These are phyloP conservation scores for Botryosphaeria agaves DNA, from an alignment of 2,329 filamentous ascomycete genomes.

Conservation along the genomic window DNA sequence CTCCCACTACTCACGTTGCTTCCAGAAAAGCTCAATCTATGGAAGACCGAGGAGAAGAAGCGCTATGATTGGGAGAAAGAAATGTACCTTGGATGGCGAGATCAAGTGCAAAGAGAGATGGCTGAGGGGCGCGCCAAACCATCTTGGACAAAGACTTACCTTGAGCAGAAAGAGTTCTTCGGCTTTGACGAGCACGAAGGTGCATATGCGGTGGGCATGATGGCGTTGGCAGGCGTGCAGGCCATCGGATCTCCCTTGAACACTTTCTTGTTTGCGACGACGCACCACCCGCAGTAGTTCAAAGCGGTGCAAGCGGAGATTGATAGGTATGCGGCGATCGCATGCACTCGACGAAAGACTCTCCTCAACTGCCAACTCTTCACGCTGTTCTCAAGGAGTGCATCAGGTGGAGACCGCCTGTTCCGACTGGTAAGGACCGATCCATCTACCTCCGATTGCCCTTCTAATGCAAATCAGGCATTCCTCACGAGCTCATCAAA, in stretches of 20 bases:
- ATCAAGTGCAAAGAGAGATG: conserved; percentile 14
- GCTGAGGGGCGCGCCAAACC: conserved; percentile 5
- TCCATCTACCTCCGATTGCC: too few relatives aligned
- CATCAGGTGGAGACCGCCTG: conserved; percentile 29
- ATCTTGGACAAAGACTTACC: conserved; percentile 10
- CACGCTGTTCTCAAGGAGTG: conserved; percentile 24
- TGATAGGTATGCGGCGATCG: conserved; percentile 14
- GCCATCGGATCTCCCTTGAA: conserved; percentile 15
- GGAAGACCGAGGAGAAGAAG: conserved; percentile 27
- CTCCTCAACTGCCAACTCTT: conserved; percentile 18
- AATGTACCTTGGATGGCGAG: conserved; percentile 24
- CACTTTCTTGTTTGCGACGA: conserved; percentile 14
- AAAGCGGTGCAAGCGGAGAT: conserved; percentile 16
- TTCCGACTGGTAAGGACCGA: conserved; percentile 8
- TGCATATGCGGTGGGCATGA: conserved; percentile 15
- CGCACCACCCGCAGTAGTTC: conserved; percentile 8
- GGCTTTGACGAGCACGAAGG: conserved; percentile 11
- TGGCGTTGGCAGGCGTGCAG: conserved; percentile 14
- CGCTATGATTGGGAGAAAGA: conserved; percentile 23
- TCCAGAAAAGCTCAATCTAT: conserved; percentile 22
- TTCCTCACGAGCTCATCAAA: conserved; percentile 35
- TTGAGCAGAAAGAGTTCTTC: conserved; percentile 10
- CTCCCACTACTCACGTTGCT: conserved; percentile 27
- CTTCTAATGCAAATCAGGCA: too few relatives aligned
- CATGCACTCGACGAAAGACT: conserved; percentile 19